Evolutionary conservation across 1,284 basidiomycete genomes (phyloP).

Genomic region (Salmacisia buchloeana): DNA sequence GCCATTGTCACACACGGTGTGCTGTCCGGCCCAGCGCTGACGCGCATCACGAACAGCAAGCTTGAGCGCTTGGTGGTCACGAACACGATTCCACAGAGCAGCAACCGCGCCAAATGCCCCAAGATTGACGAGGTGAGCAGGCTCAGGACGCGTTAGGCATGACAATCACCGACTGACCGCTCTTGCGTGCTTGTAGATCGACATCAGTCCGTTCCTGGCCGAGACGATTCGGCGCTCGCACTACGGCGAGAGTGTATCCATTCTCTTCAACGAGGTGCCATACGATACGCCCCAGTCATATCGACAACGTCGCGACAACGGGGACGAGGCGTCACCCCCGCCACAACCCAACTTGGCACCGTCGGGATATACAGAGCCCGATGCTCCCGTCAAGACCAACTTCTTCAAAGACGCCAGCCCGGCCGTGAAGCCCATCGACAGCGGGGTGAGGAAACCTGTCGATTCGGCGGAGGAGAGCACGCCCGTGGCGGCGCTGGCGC

Average conservation of each 20-base stretch:
- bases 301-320: conserved; percentile 20
- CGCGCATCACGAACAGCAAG: conserved; percentile 46
- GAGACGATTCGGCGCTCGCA: conserved; percentile 86
- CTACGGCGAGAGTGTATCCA: conserved; percentile 49
- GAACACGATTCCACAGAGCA: conserved; percentile 89
- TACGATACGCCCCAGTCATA: conserved; percentile 50
- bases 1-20: conserved; percentile 98
- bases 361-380: conserved; percentile 32
- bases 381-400: conserved; percentile 31
- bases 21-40: conserved; percentile 78
- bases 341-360: conserved; percentile 16
- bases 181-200: conserved; percentile 61
- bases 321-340: background rate
- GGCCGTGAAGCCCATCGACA: background rate
- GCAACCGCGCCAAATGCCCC: conserved; percentile 67
- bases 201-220: conserved; percentile 88
- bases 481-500: background rate
- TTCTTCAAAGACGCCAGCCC: conserved; percentile 29
- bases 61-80: conserved; percentile 95
- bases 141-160: too few relatives aligned
- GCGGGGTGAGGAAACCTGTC: background rate
- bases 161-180: background rate
- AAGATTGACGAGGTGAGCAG: conserved; percentile 66
- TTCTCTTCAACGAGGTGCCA: conserved; percentile 47
- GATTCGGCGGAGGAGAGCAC: background rate